Evolutionary conservation across 2,329 filamentous ascomycete genomes (phyloP).

Genomic region (Colletotrichum sp.): DNA sequence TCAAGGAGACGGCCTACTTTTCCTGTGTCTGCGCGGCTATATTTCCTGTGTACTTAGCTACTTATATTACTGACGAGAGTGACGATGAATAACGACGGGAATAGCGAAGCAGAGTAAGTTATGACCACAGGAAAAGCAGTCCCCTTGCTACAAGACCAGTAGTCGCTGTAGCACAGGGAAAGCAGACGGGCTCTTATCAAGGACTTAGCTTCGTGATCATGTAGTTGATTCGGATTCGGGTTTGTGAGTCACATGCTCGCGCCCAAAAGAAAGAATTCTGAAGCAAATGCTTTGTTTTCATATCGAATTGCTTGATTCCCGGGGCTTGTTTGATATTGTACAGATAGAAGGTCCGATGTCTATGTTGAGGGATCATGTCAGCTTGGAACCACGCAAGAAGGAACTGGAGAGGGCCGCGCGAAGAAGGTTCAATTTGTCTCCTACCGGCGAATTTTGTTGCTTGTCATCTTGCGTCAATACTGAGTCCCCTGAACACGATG

Average conservation of each 20-base stretch:
- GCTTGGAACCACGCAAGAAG: background rate
- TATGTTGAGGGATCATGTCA: background rate
- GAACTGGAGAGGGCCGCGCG: background rate
- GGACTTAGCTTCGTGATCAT: background rate
- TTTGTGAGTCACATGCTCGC: background rate
- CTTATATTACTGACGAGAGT: background rate
- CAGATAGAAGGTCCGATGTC: background rate
- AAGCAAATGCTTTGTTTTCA: background rate
- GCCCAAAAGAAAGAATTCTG: accelerated
- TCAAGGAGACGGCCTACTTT: background rate
- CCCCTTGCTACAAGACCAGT: too few species aligned
- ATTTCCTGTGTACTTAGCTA: background rate
- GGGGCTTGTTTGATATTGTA: background rate
- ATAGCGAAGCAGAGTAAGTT: background rate
- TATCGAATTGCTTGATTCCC: background rate
- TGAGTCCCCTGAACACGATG: background rate
- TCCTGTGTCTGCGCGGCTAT: background rate
- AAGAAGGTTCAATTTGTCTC: background rate
- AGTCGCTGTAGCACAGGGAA: background rate
- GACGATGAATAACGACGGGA: background rate
- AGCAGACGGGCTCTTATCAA: background rate
- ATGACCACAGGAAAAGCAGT: background rate
- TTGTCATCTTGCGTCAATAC: background rate
- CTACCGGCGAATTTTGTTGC: background rate
- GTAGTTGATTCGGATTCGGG: background rate